Evolutionary conservation across 331 rosid genomes (phyloP).

Genomic region (Stylosanthes scabra): DNA sequence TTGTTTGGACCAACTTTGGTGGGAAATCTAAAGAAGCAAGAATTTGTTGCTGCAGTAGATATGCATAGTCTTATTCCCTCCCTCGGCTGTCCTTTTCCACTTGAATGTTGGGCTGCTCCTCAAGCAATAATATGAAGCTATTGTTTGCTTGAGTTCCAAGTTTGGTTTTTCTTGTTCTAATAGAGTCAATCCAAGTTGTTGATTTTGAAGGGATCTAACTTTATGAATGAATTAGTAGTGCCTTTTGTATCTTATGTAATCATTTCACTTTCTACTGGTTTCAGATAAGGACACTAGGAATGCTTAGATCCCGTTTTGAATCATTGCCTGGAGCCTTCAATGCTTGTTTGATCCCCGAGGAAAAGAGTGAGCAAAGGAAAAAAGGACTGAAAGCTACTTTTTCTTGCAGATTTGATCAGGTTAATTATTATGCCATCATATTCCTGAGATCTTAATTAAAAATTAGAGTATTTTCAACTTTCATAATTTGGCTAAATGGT

Average conservation of each 20-base stretch:
- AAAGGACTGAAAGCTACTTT: conserved; percentile 90
- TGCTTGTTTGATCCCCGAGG: conserved; percentile 78
- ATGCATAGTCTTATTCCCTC: neutral
- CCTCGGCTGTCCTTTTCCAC: neutral
- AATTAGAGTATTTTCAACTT: conserved; percentile 20
- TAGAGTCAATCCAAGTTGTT: conserved; percentile 8
- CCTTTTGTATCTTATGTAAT: neutral
- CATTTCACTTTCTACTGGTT: conserved; percentile 38
- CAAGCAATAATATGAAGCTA: neutral
- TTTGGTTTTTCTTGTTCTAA: conserved; percentile 17
- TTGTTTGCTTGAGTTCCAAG: conserved; percentile 19
- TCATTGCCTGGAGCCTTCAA: conserved; percentile 93
- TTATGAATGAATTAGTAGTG: neutral
- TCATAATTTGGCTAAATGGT: conserved; percentile 24
- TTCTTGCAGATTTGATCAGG: conserved; percentile 68
- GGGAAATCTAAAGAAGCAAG: conserved; percentile 5
- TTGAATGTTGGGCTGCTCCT: neutral
- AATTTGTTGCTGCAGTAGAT: neutral
- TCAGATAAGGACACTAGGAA: conserved; percentile 97
- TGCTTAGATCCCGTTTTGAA: conserved; percentile 94
- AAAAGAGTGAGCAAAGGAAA: conserved; percentile 76
- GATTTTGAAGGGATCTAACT: conserved; percentile 12
- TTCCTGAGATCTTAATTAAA: conserved; percentile 16
- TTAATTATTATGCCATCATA: conserved; percentile 34
- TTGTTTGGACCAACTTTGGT: neutral